Evolutionary conservation across 805 yeast genomes (phyloP), one percentile per base, ranked within the genome.

Genomic region (Grigorovia jiainica): DNA sequence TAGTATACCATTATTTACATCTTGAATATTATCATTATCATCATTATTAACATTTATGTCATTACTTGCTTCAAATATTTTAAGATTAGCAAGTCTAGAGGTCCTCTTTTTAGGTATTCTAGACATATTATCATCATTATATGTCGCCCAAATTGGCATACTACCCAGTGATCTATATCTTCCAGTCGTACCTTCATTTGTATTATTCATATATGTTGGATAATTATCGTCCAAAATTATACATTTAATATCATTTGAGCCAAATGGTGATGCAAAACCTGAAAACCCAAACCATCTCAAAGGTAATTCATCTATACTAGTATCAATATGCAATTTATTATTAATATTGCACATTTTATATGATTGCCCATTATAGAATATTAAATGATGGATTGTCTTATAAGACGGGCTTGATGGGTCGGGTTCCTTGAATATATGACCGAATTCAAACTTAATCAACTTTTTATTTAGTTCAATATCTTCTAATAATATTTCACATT

Each of bases 251-350:
- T 50, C 55, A 8, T 58, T 58, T 3, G 67, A 54, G 1, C 68
- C 67, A 39, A 58, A 58, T 1, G 59, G 56, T 0, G 68, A 57
- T 2, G 64, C 53, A 39, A 62, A 51, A 5, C 63, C 60, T 1
- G 70, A 60, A 5, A 66, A 60, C 1, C 72, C 72, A 16, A 57
- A 49, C 72, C 72, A 67, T 45, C 68, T 55, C 17, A 66, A 43
- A 40, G 60, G 60, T n/a, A 66, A 47, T 2, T 48, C 57, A 38
- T 52, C 54, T 19, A 54, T 44, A 7, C 40, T 37, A 3, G 65
- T 55, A 45, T 67, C 71, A 1, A 63, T 55, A 41, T 58, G 58
- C 15, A 63, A 55, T 13, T 61, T 52, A 20, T 50, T 50, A 7
- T 58, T 49, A 34, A 55, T 54, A 20, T 59, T 56, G n/a, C 56